A percentile compares a stretch with the other conserved stretches of the same genome.
These are phyloP conservation scores for Lachancea lanzarotensis DNA, from an alignment of 805 yeast genomes.

Conservation along the genomic window DNA sequence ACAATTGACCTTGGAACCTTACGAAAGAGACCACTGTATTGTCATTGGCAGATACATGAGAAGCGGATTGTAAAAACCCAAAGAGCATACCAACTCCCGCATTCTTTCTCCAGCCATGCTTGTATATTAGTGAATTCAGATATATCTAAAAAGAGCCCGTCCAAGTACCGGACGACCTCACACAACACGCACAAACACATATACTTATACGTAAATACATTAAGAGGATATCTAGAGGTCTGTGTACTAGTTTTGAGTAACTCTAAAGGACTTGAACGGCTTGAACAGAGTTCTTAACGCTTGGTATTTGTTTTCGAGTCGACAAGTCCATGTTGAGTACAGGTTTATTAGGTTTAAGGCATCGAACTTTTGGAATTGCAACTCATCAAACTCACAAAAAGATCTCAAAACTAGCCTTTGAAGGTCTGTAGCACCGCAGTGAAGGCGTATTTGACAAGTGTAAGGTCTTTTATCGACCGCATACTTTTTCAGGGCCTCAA, in stretches of 20 bases:
- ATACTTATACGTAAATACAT: background rate
- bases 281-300: too few species aligned
- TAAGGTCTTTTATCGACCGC: background rate
- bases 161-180: background rate
- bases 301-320: too few species aligned
- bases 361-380: background rate
- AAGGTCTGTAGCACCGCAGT: background rate
- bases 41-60: conserved; percentile 96
- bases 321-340: too few species aligned
- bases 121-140: conserved; percentile 9
- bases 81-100: background rate
- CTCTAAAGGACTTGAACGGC: too few species aligned
- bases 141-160: background rate
- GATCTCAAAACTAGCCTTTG: background rate
- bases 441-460: background rate
- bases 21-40: conserved; percentile 99
- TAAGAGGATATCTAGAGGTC: conserved; percentile 4
- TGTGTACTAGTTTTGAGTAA: background rate
- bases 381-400: background rate
- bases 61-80: conserved; percentile 50
- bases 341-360: background rate
- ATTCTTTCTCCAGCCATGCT: conserved; percentile 7
- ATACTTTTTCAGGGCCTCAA: background rate
- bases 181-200: background rate
- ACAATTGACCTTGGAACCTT: conserved; percentile 97